These are phyloP conservation scores for Fusarium pseudograminearum DNA, from an alignment of 2,329 filamentous ascomycete species.

Conservation along the genomic window DNA sequence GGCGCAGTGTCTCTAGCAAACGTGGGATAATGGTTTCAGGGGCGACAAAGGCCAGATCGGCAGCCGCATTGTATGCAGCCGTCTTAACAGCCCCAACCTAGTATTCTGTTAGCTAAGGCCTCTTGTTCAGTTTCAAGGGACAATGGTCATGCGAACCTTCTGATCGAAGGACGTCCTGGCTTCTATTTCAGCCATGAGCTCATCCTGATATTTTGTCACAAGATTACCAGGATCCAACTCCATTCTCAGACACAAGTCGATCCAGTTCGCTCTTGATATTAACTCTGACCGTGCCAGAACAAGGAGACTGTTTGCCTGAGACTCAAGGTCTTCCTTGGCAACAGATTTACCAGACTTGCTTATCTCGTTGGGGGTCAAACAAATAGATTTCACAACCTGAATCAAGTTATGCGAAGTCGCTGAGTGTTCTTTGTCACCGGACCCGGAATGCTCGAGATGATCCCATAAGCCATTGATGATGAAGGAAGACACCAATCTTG, in stretches of 20 bases:
- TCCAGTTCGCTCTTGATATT: conserved; percentile 86
- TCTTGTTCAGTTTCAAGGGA: neutral
- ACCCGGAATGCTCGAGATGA: conserved; percentile 76
- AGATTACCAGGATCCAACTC: conserved; percentile 86
- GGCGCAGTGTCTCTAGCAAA: conserved; percentile 78
- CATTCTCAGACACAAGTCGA: conserved; percentile 83
- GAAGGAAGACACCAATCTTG: conserved; percentile 69
- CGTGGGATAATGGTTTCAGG: conserved; percentile 83
- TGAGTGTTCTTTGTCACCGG: conserved; percentile 82
- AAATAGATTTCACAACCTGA: conserved; percentile 71
- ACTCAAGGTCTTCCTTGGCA: conserved; percentile 66
- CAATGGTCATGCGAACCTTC: conserved; percentile 60
- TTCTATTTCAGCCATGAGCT: conserved; percentile 76
- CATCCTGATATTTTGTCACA: conserved; percentile 71
- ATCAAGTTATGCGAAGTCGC: conserved; percentile 74
- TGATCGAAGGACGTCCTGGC: conserved; percentile 61
- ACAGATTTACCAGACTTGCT: conserved; percentile 57
- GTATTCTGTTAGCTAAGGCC: conserved; percentile 20
- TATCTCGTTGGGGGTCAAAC: conserved; percentile 65
- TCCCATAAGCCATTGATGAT: conserved; percentile 82
- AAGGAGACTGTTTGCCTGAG: conserved; percentile 80
- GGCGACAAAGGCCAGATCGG: conserved; percentile 93
- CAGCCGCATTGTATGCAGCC: conserved; percentile 86
- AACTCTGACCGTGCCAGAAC: conserved; percentile 83
- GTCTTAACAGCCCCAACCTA: conserved; percentile 61